Base-by-base conservation (phyloP, 2,329 filamentous ascomycete genomes). In the Trichoderma arundinaceum region DNA sequence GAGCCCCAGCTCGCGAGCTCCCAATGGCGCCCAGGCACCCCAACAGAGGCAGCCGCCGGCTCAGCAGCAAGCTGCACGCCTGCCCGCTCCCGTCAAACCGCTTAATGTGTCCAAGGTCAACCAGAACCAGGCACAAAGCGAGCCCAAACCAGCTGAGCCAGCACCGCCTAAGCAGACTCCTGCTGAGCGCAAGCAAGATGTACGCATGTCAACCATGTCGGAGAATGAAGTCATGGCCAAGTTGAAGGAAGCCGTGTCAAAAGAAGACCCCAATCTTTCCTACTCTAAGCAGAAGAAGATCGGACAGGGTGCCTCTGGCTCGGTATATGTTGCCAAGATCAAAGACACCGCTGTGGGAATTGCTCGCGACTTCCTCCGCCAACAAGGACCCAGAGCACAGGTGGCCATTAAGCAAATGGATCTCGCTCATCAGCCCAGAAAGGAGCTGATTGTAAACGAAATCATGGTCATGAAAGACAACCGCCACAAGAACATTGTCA, bases 271-370 rank as follows among this genome's bases (percentile, higher is more conserved):
- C 61, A 91, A 96, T 73, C 83, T 96, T 70, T 97, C 94, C 28
- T 99, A 99, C 82, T 94, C 94, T 74, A 99, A 99, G 83, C 95
- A 98, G 80, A 97, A 97, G 86, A 99, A 99, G 85, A 98, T 99
- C 78, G 95, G 95, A 19, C 95, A 99, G 78, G 95, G 95, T 79
- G 95, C 95, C 64, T 99, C 95, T 68, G 95, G 95, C 66, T 98
- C 94, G 22, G 95, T 99, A 54, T 99, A 99, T 74, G 94, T 99
- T 68, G 95, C 95, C 69, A 95, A 96, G 75, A 92, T 99, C 69
- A 95, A 95, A 78, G 92, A 97, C 74, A 89, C 86, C 65, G 92
- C 94, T 2, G 85, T 88, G n/a, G 96, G 93, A n/a, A 87, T 92
- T 70, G 94, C 94, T 22, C 87, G 89, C 67, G 88, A 92, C 59